These are phyloP conservation scores for Coniochaeta sp. DNA, from an alignment of 2,329 filamentous ascomycete genomes.

Conservation along the genomic window DNA sequence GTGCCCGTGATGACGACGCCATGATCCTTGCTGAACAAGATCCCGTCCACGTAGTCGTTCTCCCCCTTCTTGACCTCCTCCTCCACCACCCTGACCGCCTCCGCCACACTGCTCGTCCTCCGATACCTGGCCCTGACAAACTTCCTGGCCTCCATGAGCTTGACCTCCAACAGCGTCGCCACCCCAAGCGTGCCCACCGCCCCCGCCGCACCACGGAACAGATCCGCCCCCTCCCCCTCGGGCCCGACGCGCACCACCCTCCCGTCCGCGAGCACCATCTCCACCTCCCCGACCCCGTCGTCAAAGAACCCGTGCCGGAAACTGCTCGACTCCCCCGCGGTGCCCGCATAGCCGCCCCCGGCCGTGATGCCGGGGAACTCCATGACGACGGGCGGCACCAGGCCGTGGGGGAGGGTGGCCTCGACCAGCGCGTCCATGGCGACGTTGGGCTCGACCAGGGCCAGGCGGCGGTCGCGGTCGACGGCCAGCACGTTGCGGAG, in stretches of 20 bases:
- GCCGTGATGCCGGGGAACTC: conserved; percentile 71
- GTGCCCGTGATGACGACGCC: conserved; percentile 61
- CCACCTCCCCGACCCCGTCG: conserved; percentile 52
- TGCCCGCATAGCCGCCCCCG: conserved; percentile 64
- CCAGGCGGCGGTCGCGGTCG: conserved; percentile 44
- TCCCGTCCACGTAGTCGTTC: conserved; percentile 68
- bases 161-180: conserved; percentile 58
- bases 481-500: conserved; percentile 57
- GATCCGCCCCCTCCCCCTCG: conserved; percentile 21
- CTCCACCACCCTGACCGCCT: conserved; percentile 40
- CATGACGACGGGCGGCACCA: conserved; percentile 67
- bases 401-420: conserved; percentile 53
- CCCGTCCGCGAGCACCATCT: conserved; percentile 64
- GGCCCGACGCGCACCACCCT: conserved; percentile 41
- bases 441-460: conserved; percentile 65
- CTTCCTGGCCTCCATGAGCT: conserved; percentile 49
- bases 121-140: conserved; percentile 59
- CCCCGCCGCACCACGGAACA: conserved; percentile 25
- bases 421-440: conserved; percentile 66
- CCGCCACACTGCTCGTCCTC: conserved; percentile 38
- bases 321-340: conserved; percentile 61
- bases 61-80: conserved; percentile 32
- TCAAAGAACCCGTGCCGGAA: conserved; percentile 69
- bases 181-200: conserved; percentile 62
- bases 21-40: conserved; percentile 53